Evolutionary conservation across 805 yeast genomes (phyloP), one percentile per base, ranked within the genome.

Genomic region (Scheffersomyces stipitis): DNA sequence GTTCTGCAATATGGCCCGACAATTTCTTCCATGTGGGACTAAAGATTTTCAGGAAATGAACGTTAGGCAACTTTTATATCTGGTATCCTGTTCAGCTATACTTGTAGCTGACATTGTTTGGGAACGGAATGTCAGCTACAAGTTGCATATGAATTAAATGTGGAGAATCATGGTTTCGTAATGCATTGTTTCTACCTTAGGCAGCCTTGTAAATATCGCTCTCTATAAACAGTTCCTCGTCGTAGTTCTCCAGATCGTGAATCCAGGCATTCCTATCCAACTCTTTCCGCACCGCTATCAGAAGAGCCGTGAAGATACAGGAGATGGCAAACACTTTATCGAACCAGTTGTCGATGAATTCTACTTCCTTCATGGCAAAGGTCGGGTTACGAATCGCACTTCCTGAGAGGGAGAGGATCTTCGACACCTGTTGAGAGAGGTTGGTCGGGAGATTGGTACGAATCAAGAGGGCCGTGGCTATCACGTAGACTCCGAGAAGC

Each of bases 331-430:
- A 76, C 29, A 76, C 69, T 50, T 71, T 63, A 44, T 75, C 80
- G 44, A 74, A 76, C 77, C 78, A 73, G 15, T 56, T 53, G 41
- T 75, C 80, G 15, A 76, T 66, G 46, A 73, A 74, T 17, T 60
- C 64, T n/a, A 69, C 68, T 44, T 71, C 73, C 33, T 45, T 60
- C 30, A 47, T 52, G 30, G 56, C 45, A 20, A 49, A 42, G 5
- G 51, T 46, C 26, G 48, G 27, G 17, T 48, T 45, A 17, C 51
- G 42, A n/a, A 38, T 42, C 3, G 53, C 34, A 9, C 59, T 49
- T 3, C 68, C 68, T 9, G 68, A 50, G 16, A 69, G 50, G 7
- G 71, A 64, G 17, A 69, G 48, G 18, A 69, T 60, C 41, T 60
- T 45, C 41, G 69, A 60, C 33, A 72, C 56, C 44, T 66, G 73